Conservation (phyloP, 1,284 basidiomycete genomes). For the Moesziomyces parantarcticus region DNA sequence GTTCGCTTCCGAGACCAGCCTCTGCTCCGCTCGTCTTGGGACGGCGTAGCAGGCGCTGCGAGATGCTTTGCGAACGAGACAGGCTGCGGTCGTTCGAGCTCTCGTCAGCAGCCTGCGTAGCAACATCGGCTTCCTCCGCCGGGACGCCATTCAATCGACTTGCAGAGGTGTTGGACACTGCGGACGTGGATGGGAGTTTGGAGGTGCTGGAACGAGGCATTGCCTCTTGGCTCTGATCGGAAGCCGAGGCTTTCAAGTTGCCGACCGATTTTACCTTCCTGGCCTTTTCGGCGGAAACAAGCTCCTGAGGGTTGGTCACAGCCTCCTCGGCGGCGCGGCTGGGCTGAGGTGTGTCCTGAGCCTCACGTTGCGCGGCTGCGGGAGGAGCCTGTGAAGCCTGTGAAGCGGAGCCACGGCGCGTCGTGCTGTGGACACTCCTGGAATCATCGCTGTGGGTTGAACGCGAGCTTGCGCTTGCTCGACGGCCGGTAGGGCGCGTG, state of each 20-base stretch:
- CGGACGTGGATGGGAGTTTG: slow-evolving; percentile 15
- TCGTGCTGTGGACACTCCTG: slow-evolving; percentile 19
- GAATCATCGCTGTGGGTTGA: slow-evolving; percentile 43
- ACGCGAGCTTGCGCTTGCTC: slow-evolving; percentile 36
- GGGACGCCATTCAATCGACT: slow-evolving; percentile 2
- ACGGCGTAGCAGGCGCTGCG: slow-evolving; percentile 22
- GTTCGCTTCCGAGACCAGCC: slow-evolving; percentile 16
- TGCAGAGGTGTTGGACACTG: background rate
- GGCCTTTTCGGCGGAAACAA: slow-evolving; percentile 25
- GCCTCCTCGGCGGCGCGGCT: background rate
- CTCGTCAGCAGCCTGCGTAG: background rate
- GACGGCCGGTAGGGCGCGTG: slow-evolving; percentile 23
- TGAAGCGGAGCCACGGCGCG: slow-evolving; percentile 27
- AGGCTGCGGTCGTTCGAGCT: slow-evolving; percentile 4
- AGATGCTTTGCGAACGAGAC: slow-evolving; percentile 14
- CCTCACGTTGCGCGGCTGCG: slow-evolving; percentile 4
- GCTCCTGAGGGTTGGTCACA: slow-evolving; percentile 10
- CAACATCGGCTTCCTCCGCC: background rate
- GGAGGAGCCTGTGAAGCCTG: slow-evolving; percentile 17
- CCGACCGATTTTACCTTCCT: slow-evolving; percentile 36
- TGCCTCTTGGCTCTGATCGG: slow-evolving; percentile 12
- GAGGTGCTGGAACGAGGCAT: slow-evolving; percentile 38
- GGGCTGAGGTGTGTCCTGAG: background rate
- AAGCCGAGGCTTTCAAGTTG: slow-evolving; percentile 23
- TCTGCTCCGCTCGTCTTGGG: slow-evolving; percentile 36